These are phyloP conservation scores for Phaeosphaeriaceae sp. DNA, from an alignment of 2,329 filamentous ascomycete species.

Conservation along the genomic window DNA sequence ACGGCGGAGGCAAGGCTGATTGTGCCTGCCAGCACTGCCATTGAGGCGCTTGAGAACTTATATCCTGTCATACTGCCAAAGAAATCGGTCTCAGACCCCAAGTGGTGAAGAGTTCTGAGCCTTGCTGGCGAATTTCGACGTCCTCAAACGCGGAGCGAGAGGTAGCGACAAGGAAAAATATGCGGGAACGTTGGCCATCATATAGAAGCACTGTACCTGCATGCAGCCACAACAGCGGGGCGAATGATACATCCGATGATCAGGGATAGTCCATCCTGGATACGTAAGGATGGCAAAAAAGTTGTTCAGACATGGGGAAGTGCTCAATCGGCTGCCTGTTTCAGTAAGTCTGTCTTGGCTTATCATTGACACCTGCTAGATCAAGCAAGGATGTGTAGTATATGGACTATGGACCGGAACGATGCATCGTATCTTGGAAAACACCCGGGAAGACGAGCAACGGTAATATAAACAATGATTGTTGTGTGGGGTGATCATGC, in stretches of 20 bases:
- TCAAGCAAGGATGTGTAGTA: constrained; percentile 2
- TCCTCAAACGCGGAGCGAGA: neutral
- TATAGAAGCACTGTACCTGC: constrained; percentile 2
- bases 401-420: neutral
- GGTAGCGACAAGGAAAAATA: neutral
- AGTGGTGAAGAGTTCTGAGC: neutral
- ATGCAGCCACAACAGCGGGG: constrained; percentile 1
- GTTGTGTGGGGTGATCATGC: constrained; percentile 1
- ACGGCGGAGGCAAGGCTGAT: constrained; percentile 21
- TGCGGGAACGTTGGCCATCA: neutral
- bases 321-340: constrained; percentile 5
- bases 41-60: constrained; percentile 2
- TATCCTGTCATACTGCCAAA: neutral
- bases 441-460: neutral
- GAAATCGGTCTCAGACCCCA: neutral
- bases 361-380: constrained; percentile 13
- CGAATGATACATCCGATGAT: neutral
- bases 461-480: neutral
- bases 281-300: constrained; percentile 10
- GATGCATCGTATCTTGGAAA: neutral
- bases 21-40: constrained; percentile 12
- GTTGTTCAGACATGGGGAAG: neutral
- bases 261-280: neutral
- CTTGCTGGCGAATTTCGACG: neutral
- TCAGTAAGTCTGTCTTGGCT: constrained; percentile 9